Conservation (phyloP, 495 filamentous ascomycete species). For the Penicillium desertorum region DNA sequence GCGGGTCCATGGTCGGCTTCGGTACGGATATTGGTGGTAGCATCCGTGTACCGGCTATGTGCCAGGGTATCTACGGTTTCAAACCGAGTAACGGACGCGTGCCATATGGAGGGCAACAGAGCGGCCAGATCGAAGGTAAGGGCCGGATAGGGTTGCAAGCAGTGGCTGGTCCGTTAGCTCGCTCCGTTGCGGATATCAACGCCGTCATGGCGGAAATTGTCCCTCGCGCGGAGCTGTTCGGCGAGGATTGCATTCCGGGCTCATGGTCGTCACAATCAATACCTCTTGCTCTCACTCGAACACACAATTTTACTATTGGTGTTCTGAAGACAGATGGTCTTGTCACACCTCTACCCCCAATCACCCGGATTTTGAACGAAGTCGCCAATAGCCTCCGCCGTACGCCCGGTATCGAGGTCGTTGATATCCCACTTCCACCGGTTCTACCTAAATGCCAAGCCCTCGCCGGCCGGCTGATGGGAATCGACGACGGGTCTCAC, state of each 20-base stretch:
- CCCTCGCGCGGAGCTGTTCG: conserved; percentile 47
- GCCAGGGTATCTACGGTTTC: conserved; percentile 57
- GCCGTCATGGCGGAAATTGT: conserved; percentile 53
- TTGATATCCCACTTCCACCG: conserved; percentile 51
- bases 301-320: conserved; percentile 50
- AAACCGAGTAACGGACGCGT: conserved; percentile 60
- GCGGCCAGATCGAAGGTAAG: conserved; percentile 40
- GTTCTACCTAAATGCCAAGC: conserved; percentile 52
- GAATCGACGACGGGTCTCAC: conserved; percentile 50
- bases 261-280: conserved; percentile 43
- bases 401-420: conserved; percentile 49
- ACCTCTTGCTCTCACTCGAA: conserved; percentile 7
- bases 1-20: conserved; percentile 63
- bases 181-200: conserved; percentile 45
- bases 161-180: conserved; percentile 52
- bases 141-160: conserved; percentile 44
- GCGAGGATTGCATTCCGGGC: conserved; percentile 50
- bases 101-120: conserved; percentile 51
- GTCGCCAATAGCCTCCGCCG: conserved; percentile 43
- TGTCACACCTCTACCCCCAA: conserved; percentile 58
- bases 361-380: conserved; percentile 53
- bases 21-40: conserved; percentile 68
- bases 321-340: conserved; percentile 58
- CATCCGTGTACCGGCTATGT: conserved; percentile 60
- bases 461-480: conserved; percentile 58